Percentiles rank a stretch among this genome's conserved stretches.
Conservation (phyloP, 2,329 filamentous ascomycete genomes). For the Dryadomyces quercus-mongolicae region DNA sequence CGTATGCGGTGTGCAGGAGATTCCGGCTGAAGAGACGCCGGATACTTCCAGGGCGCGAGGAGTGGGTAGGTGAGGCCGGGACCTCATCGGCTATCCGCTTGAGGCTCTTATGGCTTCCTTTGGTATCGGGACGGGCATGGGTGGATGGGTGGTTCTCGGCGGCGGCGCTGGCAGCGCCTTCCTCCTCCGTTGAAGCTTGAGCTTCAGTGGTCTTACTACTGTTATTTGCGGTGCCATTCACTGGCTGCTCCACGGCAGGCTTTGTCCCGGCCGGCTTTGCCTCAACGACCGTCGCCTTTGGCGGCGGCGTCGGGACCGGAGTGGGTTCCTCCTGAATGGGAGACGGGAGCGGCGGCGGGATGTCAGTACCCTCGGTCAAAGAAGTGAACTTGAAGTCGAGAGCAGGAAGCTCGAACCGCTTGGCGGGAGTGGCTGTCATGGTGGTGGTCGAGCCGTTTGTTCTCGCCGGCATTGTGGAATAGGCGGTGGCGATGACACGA, state of each 20-base stretch:
- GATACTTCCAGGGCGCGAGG: constrained; percentile 41
- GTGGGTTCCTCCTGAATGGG: constrained; percentile 36
- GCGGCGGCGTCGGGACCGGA: constrained; percentile 8
- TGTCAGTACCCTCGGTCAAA: constrained; percentile 48
- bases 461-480: constrained; percentile 14
- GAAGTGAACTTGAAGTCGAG: constrained; percentile 47
- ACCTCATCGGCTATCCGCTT: constrained; percentile 38
- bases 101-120: constrained; percentile 24
- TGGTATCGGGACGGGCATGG: constrained; percentile 18
- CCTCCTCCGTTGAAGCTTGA: constrained; percentile 11
- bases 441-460: constrained; percentile 12
- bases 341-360: constrained; percentile 45
- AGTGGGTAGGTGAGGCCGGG: constrained; percentile 39
- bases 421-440: constrained; percentile 8
- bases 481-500: background rate
- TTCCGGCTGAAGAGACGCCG: constrained; percentile 44
- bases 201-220: constrained; percentile 30
- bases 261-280: constrained; percentile 12
- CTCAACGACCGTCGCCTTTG: constrained; percentile 14
- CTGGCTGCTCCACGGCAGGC: constrained; percentile 2
- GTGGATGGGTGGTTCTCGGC: constrained; percentile 17
- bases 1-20: constrained; percentile 40
- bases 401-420: constrained; percentile 42
- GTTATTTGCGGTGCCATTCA: constrained; percentile 9
- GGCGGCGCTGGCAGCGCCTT: background rate